Evolutionary conservation across 129 eudicot species (phyloP).

Genomic region (Flaveria robusta): DNA sequence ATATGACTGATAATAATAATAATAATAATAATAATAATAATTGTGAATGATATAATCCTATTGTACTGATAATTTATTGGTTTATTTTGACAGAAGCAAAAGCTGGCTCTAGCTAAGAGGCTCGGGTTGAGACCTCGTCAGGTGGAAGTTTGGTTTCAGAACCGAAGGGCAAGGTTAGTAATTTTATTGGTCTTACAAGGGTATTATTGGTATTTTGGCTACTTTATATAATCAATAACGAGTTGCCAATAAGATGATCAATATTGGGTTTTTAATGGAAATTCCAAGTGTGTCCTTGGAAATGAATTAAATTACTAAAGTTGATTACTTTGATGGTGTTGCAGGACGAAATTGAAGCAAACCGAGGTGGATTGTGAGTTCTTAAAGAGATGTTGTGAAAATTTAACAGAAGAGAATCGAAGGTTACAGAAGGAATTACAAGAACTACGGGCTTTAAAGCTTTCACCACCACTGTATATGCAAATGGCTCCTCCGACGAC

Average conservation of each 20-base stretch:
- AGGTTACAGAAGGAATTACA: constrained; percentile 88
- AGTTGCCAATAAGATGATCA: not conserved
- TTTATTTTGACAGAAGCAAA: constrained; percentile 68
- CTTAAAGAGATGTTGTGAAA: constrained; percentile 85
- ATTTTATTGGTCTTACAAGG: not conserved
- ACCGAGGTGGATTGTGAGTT: constrained; percentile 96
- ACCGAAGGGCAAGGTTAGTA: constrained; percentile 94
- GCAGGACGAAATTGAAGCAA: constrained; percentile 91
- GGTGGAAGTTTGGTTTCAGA: constrained; percentile 98
- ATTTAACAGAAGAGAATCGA: constrained; percentile 81
- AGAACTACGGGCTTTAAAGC: constrained; percentile 75
- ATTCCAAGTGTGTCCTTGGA: not conserved
- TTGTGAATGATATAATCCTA: no score
- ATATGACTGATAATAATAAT: no score
- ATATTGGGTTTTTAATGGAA: not conserved
- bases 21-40: no score
- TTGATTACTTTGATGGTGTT: not conserved
- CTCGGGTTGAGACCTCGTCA: constrained; percentile 88
- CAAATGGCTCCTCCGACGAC: constrained; percentile 97
- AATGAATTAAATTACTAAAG: not conserved
- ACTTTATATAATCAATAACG: not conserved
- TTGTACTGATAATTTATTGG: constrained; percentile 1
- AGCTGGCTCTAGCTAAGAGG: constrained; percentile 73
- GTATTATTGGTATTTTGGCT: no score
- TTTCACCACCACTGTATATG: constrained; percentile 95